Conservation (phyloP, 140 eudicot genomes). For the Eryngium alpinum region DNA sequence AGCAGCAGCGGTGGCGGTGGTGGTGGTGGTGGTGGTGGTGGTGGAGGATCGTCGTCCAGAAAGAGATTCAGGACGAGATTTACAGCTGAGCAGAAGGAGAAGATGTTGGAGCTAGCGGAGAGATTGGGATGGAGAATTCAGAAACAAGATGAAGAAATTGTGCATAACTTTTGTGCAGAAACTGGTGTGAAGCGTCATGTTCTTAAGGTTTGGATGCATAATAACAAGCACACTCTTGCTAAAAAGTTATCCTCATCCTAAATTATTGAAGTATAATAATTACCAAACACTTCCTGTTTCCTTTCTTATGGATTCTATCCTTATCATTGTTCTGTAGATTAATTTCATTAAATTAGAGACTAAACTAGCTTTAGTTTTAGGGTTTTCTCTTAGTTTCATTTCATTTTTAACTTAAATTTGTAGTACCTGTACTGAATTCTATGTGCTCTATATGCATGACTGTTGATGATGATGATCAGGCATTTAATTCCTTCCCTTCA, state of each 20-base stretch:
- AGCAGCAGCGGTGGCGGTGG: conserved; percentile 59
- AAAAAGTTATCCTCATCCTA: conserved; percentile 23
- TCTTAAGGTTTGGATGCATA: conserved; percentile 66
- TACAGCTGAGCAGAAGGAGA: conserved; percentile 38
- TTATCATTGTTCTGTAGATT: not conserved
- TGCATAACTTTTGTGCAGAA: conserved; percentile 38
- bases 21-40: conserved; percentile 34
- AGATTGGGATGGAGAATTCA: conserved; percentile 44
- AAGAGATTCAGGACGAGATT: conserved; percentile 43
- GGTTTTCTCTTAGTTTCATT: not conserved
- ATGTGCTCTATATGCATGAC: not conserved
- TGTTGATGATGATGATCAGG: not conserved
- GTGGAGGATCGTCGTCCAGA: conserved; percentile 27
- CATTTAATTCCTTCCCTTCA: no score
- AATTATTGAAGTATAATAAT: not conserved
- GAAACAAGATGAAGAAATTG: conserved; percentile 36
- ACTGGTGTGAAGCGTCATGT: conserved; percentile 42
- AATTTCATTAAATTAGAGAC: not conserved
- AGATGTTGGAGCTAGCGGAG: conserved; percentile 42
- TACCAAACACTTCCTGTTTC: no score
- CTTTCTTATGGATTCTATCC: not conserved
- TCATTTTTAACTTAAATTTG: not conserved
- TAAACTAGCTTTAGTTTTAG: not conserved
- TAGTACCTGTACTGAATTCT: not conserved
- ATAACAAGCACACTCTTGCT: conserved; percentile 49